Conservation (phyloP, 805 yeast species). For the Blastobotrys peoriensis region DNA sequence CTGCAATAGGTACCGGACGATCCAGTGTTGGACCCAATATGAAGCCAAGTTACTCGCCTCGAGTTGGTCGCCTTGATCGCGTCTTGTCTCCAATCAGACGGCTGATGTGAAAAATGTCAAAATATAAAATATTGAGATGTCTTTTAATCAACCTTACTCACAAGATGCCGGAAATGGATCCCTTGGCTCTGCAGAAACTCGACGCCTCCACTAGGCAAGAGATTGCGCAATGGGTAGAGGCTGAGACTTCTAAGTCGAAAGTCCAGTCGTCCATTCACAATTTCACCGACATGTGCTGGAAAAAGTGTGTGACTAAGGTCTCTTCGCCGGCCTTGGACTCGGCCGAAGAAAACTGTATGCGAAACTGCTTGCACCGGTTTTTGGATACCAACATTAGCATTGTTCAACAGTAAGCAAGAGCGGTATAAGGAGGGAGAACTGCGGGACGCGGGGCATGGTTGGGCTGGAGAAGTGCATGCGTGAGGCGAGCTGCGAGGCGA, state of each 20-base stretch:
- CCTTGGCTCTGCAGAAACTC: slow-evolving; percentile 38
- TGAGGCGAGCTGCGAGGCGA: no score
- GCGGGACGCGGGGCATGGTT: no score
- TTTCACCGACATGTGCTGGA: slow-evolving; percentile 88
- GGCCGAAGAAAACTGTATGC: slow-evolving; percentile 65
- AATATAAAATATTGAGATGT: no score
- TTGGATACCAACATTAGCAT: slow-evolving; percentile 82
- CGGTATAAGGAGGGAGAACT: no score
- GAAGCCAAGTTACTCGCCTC: no score
- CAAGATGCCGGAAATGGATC: slow-evolving; percentile 30
- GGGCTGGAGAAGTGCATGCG: no score
- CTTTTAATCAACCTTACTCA: no score
- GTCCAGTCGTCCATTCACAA: slow-evolving; percentile 81
- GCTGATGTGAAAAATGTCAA: no score
- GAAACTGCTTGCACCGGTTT: slow-evolving; percentile 78
- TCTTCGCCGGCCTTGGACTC: slow-evolving; percentile 40
- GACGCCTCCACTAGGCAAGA: slow-evolving; percentile 72
- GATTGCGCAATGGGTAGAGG: slow-evolving; percentile 66
- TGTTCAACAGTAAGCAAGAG: slow-evolving; percentile 52
- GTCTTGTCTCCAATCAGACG: no score
- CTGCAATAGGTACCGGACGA: no score
- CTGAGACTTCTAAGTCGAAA: slow-evolving; percentile 80
- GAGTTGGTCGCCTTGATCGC: no score
- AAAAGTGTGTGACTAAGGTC: slow-evolving; percentile 58
- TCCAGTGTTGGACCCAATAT: no score